phyloP scores from a whole-genome alignment of 2,329 filamentous ascomycete genomes.

The Exophiala viscosa region DNA sequence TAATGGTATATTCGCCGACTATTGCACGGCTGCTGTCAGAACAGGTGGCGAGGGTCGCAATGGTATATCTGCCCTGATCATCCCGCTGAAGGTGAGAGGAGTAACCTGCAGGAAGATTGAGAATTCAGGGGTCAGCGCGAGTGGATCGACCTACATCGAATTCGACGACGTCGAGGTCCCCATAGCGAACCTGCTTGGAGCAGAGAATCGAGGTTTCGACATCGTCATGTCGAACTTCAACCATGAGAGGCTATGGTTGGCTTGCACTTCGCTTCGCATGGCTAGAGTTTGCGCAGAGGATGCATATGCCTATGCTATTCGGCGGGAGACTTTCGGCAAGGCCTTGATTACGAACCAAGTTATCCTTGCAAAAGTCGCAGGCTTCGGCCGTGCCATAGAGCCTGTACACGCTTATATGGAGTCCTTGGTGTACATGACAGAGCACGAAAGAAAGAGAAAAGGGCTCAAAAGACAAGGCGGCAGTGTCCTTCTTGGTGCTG shows the following conservation, averaged over 20 bases:
- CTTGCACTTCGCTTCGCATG: slow-evolving; percentile 55
- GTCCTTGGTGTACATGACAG: slow-evolving; percentile 24
- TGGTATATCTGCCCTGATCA: slow-evolving; percentile 91
- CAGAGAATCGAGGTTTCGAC: slow-evolving; percentile 14
- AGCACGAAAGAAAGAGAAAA: slow-evolving; percentile 9
- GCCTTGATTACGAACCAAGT: slow-evolving; percentile 55
- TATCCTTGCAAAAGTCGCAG: slow-evolving; percentile 54
- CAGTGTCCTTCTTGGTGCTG: neutral
- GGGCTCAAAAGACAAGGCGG: neutral
- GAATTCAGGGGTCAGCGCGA: slow-evolving; percentile 94
- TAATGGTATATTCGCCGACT: slow-evolving; percentile 95
- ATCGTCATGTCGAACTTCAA: slow-evolving; percentile 46
- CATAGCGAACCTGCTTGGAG: neutral
- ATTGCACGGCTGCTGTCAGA: slow-evolving; percentile 85
- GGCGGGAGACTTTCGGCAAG: slow-evolving; percentile 55
- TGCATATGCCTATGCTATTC: slow-evolving; percentile 51
- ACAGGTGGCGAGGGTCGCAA: slow-evolving; percentile 72
- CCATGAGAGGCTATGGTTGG: slow-evolving; percentile 57
- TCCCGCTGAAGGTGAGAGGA: slow-evolving; percentile 82
- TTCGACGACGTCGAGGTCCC: slow-evolving; percentile 61
- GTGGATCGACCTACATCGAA: slow-evolving; percentile 56
- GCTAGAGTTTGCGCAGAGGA: slow-evolving; percentile 55
- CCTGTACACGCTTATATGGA: slow-evolving; percentile 53
- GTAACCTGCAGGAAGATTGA: slow-evolving; percentile 98
- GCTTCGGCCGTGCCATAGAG: slow-evolving; percentile 54